Conservation (phyloP, 2,329 filamentous ascomycete genomes). For the Phyllosticta citrichinensis region DNA sequence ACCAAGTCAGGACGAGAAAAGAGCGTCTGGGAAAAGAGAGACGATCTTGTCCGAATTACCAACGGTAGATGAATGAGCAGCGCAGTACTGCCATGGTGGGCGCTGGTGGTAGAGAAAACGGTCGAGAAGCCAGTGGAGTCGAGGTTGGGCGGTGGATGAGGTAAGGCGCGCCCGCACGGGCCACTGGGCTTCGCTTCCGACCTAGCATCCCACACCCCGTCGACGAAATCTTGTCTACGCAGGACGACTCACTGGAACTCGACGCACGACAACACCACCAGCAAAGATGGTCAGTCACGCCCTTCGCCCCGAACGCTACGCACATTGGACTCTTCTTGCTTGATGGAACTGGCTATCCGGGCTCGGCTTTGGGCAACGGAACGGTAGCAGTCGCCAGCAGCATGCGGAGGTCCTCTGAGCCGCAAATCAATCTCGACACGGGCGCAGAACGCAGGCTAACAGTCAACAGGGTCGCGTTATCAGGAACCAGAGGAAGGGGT, state of each 20-base stretch:
- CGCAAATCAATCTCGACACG: not conserved
- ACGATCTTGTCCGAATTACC: not conserved
- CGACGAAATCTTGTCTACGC: slow-evolving; percentile 8
- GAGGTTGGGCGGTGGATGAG: not conserved
- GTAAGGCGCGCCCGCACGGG: not conserved
- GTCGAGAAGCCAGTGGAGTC: not conserved
- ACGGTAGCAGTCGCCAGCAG: not conserved
- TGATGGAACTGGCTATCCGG: not conserved
- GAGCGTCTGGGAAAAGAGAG: not conserved
- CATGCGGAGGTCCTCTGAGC: not conserved
- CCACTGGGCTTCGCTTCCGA: not conserved
- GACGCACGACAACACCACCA: slow-evolving; percentile 11
- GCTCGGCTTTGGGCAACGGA: not conserved
- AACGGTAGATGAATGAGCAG: not conserved
- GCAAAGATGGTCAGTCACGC: slow-evolving; percentile 11
- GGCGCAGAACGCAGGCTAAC: slow-evolving; percentile 2
- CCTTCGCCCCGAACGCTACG: not conserved
- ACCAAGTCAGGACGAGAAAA: not conserved
- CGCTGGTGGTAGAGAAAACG: not conserved
- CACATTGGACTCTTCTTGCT: not conserved
- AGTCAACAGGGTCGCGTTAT: slow-evolving; percentile 54
- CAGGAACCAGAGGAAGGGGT: slow-evolving; percentile 57
- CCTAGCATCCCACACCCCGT: not conserved
- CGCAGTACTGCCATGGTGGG: not conserved
- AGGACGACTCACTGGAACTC: slow-evolving; percentile 10